phyloP scores from a whole-genome alignment of 257 asterid genomes.

The Solanum chiquidenum region DNA sequence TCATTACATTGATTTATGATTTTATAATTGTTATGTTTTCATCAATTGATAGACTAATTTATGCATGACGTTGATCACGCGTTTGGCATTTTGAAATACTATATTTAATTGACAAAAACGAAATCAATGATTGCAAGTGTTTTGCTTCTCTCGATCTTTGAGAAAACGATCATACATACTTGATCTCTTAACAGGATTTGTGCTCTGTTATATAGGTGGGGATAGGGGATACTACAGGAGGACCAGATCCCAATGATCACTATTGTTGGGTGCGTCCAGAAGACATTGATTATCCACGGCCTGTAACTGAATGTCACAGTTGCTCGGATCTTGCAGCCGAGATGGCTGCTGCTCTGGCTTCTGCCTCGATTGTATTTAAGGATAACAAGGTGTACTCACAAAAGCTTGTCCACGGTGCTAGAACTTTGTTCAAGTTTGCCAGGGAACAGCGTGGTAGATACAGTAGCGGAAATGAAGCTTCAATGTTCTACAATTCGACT shows the following conservation, averaged over 20 bases:
- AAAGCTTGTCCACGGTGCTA: conserved; percentile 93
- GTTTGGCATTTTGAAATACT: background rate
- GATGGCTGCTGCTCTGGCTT: conserved; percentile 97
- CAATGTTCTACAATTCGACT: conserved; percentile 69
- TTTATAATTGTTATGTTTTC: background rate
- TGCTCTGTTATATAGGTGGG: conserved; percentile 53
- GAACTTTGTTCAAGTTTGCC: conserved; percentile 62
- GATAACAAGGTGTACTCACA: conserved; percentile 80
- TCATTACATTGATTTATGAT: background rate
- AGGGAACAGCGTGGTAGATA: conserved; percentile 87
- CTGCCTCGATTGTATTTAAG: conserved; percentile 92
- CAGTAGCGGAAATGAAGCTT: conserved; percentile 58
- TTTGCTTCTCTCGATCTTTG: background rate
- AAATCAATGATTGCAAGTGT: background rate
- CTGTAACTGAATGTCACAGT: conserved; percentile 49
- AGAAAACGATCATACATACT: background rate
- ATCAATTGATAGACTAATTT: background rate
- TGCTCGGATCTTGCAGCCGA: conserved; percentile 95
- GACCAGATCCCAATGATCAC: conserved; percentile 61
- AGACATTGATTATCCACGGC: conserved; percentile 74
- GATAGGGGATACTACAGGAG: conserved; percentile 68
- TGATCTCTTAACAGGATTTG: background rate
- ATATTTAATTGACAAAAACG: background rate
- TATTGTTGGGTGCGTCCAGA: conserved; percentile 96
- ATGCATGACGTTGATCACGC: background rate